A percentile compares a stretch with the other conserved stretches of the same genome.
phyloP scores from a whole-genome alignment of 2,329 filamentous ascomycete species.

The Chaetomiaceae sp. region DNA sequence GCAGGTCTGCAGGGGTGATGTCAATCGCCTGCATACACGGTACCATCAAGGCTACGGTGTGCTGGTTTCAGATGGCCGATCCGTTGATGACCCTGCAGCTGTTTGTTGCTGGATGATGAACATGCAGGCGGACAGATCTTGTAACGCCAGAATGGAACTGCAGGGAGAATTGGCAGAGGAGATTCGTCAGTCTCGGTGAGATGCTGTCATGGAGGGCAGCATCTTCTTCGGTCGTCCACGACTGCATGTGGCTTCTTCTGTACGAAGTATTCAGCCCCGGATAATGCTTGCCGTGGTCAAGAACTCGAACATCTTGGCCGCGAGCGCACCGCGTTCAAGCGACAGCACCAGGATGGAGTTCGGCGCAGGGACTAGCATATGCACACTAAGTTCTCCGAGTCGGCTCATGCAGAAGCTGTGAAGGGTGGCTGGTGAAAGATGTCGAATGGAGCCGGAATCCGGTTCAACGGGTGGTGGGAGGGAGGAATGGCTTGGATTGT shows the following conservation, averaged over 20 bases:
- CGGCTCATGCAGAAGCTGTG: neutral
- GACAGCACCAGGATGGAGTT: too few species aligned
- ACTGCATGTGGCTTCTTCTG: too few species aligned
- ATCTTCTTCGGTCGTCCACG: too few species aligned
- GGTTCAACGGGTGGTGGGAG: too few species aligned
- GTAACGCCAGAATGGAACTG: too few species aligned
- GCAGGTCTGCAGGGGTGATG: constrained; percentile 3
- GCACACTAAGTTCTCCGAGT: too few species aligned
- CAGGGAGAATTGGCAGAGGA: too few species aligned
- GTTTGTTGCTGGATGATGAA: neutral
- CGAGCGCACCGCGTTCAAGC: constrained; percentile 1
- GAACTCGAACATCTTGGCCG: neutral
- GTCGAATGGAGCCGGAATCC: neutral
- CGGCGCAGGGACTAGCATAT: too few species aligned
- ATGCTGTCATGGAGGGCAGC: too few species aligned
- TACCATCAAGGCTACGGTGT: constrained; percentile 1
- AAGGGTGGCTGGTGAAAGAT: neutral
- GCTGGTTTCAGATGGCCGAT: constrained; percentile 19
- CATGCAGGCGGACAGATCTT: neutral
- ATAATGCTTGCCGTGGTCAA: neutral
- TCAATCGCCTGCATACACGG: constrained; percentile 4
- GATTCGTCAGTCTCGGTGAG: too few species aligned
- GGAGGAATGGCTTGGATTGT: neutral
- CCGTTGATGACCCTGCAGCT: constrained; percentile 7
- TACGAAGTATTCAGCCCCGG: too few species aligned